Conservation (phyloP, 331 rosid species). For the Saraca asoca region DNA sequence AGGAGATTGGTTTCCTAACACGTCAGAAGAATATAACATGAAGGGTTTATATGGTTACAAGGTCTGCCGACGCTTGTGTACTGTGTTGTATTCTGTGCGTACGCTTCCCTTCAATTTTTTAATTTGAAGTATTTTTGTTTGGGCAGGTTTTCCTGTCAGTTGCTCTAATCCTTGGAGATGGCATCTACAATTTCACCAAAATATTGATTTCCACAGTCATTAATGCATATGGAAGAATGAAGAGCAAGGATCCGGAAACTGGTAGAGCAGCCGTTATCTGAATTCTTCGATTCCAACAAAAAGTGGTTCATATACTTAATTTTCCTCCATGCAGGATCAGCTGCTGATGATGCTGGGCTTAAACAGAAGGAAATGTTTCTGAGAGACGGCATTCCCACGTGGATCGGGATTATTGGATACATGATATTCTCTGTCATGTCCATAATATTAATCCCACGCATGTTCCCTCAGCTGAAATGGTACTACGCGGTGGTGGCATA, state of each 20-base stretch:
- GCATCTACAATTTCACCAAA: conserved; percentile 75
- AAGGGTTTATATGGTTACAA: conserved; percentile 83
- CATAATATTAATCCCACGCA: conserved; percentile 54
- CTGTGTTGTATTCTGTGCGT: too few relatives aligned
- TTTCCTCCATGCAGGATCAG: background rate
- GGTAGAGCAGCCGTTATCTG: conserved; percentile 30
- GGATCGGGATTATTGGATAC: conserved; percentile 63
- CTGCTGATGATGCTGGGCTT: conserved; percentile 28
- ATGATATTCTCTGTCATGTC: conserved; percentile 47
- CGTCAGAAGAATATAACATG: conserved; percentile 71
- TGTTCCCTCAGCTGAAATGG: conserved; percentile 90
- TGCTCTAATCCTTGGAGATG: conserved; percentile 83
- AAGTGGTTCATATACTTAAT: too few relatives aligned
- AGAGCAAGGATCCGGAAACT: conserved; percentile 36
- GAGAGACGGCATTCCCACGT: conserved; percentile 63
- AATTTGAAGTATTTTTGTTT: too few relatives aligned
- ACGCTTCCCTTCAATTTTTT: too few relatives aligned
- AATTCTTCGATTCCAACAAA: too few relatives aligned
- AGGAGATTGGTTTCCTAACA: conserved; percentile 75
- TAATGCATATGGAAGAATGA: conserved; percentile 42
- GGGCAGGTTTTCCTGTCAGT: conserved; percentile 72
- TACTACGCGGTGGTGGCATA: conserved; percentile 65
- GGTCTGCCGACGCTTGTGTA: too few relatives aligned
- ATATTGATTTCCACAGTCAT: conserved; percentile 52
- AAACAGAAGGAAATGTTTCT: conserved; percentile 60